Base-by-base conservation (phyloP, 768 basidiomycete species). In the Kwoniella pini region DNA sequence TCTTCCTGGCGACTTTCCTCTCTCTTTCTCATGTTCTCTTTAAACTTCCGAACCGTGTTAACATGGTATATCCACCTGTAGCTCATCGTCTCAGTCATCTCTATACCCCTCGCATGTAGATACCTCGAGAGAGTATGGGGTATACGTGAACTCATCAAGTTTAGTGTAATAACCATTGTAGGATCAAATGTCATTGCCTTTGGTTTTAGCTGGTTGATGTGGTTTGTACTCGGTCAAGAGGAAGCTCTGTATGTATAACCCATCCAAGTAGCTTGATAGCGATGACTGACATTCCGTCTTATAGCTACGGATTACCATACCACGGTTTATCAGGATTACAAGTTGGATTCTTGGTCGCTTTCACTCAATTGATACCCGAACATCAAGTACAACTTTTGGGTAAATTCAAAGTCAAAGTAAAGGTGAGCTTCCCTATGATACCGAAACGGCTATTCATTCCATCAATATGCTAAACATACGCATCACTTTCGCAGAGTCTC, bases 111-210 rank as follows among this genome's bases (percentile, higher is more conserved):
- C 15, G 87, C 89, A 38, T 82, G 92, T 51, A 86, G 89, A 63
- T 98, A 98, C 77, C 82, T 99, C 53, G 96, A 99, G 77, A 84
- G 94, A 27, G 81, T 99, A 56, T 99, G 96, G 96, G 95, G 96
- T 39, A 83, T 87, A 43, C 70, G 87, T 19, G 93, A 97, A 77
- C 87, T 86, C 1, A 69, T 88, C 65, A 91, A 93, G 78, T 96
- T 99, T 79, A 88, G 90, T 57, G 81, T 84, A 21, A 86, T 88
- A 43, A 87, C 86, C 46, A 83, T 93, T 59, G 86, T 86, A 26
- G 83, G 84, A 12, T 88, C 90, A 19, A 99, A 99, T 76, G 79
- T 93, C 69, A 94, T 98, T 72, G 88, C 90, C 0, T 85, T 93
- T 67, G 87, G 83, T 10, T 84, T 96, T 67, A 92, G 88, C 76